Conservation (phyloP, 495 filamentous ascomycete species). For the Penicillium diatomitis region DNA sequence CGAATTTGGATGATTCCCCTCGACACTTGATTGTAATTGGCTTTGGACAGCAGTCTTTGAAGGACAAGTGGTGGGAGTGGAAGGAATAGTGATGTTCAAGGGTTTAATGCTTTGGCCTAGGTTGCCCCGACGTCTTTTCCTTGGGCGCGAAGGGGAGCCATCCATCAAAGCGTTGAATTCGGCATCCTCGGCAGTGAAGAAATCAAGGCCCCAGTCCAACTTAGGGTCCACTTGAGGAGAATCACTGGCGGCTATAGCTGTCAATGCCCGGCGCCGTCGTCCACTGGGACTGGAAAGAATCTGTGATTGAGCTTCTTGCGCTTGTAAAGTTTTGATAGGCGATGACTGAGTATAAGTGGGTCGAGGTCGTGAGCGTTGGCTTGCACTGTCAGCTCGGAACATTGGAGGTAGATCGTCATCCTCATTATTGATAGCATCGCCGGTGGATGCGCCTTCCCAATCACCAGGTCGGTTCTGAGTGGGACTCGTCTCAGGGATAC, state of each 20-base stretch:
- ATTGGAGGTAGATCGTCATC: slow-evolving; percentile 37
- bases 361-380: slow-evolving; percentile 15
- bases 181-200: slow-evolving; percentile 35
- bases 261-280: slow-evolving; percentile 32
- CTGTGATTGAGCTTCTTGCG: slow-evolving; percentile 15
- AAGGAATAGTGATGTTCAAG: slow-evolving; percentile 25
- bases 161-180: slow-evolving; percentile 31
- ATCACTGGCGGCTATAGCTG: slow-evolving; percentile 37
- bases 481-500: slow-evolving; percentile 37
- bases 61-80: slow-evolving; percentile 19
- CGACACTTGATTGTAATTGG: slow-evolving; percentile 8
- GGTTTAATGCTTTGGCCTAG: slow-evolving; percentile 21
- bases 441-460: slow-evolving; percentile 21
- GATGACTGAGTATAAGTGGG: slow-evolving; percentile 19
- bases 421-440: slow-evolving; percentile 24
- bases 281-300: slow-evolving; percentile 36
- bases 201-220: slow-evolving; percentile 32
- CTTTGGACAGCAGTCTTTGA: slow-evolving; percentile 10
- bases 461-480: slow-evolving; percentile 15
- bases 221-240: slow-evolving; percentile 29
- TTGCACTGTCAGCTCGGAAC: slow-evolving; percentile 11
- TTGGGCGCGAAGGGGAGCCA: slow-evolving; percentile 28
- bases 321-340: slow-evolving; percentile 21
- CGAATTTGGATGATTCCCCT: neutral
- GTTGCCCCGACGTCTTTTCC: slow-evolving; percentile 32